These are phyloP conservation scores for Dioscorea cayenensis DNA, from an alignment of 116 monocot genomes.

Conservation along the genomic window DNA sequence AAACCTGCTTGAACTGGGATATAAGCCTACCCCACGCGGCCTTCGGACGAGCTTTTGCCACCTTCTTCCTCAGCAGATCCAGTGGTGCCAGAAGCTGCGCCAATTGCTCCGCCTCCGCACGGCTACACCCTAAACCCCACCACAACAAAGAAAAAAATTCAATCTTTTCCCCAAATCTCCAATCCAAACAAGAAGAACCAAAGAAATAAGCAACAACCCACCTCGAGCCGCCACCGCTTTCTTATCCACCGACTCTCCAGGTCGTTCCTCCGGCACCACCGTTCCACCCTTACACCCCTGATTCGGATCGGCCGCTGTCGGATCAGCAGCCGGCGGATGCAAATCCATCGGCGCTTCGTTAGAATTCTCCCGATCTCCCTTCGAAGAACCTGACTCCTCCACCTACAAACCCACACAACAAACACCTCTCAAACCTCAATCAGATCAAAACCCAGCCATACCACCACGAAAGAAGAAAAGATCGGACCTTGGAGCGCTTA, in stretches of 20 bases:
- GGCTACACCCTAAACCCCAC: background rate
- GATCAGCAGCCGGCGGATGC: background rate
- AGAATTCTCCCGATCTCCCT: background rate
- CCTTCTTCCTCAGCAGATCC: constrained; percentile 13
- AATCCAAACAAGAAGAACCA: background rate
- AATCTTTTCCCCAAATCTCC: background rate
- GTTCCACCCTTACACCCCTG: background rate
- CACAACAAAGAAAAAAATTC: background rate
- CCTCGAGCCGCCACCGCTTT: background rate
- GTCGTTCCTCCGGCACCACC: background rate
- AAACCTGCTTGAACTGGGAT: constrained; percentile 28
- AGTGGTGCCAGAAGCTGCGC: constrained; percentile 2
- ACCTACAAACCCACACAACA: background rate
- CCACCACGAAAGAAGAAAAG: background rate
- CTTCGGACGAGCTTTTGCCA: constrained; percentile 9
- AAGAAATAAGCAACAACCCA: background rate
- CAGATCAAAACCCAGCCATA: background rate
- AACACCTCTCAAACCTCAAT: background rate
- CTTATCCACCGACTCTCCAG: background rate
- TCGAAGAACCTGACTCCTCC: background rate
- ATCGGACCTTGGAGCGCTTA: constrained; percentile 28
- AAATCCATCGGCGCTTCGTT: background rate
- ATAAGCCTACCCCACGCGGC: constrained; percentile 32
- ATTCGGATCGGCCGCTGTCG: background rate
- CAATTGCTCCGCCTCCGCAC: constrained; percentile 3